Conservation (phyloP, 163 green algal genomes). For the Smithsoniella earleae region DNA sequence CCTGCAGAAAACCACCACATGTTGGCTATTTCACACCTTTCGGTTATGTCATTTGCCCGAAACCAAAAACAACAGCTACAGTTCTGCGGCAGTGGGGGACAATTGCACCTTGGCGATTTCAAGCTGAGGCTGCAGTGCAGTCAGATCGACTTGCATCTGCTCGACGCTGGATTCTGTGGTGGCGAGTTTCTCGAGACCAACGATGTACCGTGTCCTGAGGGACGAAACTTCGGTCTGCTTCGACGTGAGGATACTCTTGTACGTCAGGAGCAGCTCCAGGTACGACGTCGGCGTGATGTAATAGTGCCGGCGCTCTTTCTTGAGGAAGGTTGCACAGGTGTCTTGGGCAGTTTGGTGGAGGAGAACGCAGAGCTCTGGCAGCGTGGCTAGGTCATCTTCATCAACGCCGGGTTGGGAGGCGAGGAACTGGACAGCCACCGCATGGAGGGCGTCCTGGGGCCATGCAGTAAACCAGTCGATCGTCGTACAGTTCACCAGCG, state of each 20-base stretch:
- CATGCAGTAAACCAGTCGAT: constrained; percentile 70
- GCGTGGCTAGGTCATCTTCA: constrained; percentile 33
- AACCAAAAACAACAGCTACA: too few species aligned
- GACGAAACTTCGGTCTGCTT: constrained; percentile 51
- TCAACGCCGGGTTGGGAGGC: constrained; percentile 38
- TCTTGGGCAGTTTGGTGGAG: constrained; percentile 52
- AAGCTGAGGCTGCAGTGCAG: constrained; percentile 70
- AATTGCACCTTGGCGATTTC: constrained; percentile 43
- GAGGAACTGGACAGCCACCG: constrained; percentile 53
- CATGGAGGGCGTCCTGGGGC: constrained; percentile 54
- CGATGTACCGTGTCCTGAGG: constrained; percentile 29
- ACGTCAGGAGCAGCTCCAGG: constrained; percentile 58
- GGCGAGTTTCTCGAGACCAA: constrained; percentile 57
- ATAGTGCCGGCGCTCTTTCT: constrained; percentile 55
- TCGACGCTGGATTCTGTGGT: constrained; percentile 50
- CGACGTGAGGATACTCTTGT: constrained; percentile 50
- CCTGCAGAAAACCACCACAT: too few species aligned
- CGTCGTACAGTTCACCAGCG: constrained; percentile 66
- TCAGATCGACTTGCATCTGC: constrained; percentile 62
- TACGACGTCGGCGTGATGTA: constrained; percentile 68
- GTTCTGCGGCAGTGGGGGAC: too few species aligned
- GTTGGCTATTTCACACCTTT: too few species aligned
- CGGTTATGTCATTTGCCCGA: too few species aligned
- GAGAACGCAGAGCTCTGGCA: constrained; percentile 52
- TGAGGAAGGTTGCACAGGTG: constrained; percentile 37